These are phyloP conservation scores for Fusarium drepaniforme DNA, from an alignment of 2,329 filamentous ascomycete genomes.

Conservation along the genomic window DNA sequence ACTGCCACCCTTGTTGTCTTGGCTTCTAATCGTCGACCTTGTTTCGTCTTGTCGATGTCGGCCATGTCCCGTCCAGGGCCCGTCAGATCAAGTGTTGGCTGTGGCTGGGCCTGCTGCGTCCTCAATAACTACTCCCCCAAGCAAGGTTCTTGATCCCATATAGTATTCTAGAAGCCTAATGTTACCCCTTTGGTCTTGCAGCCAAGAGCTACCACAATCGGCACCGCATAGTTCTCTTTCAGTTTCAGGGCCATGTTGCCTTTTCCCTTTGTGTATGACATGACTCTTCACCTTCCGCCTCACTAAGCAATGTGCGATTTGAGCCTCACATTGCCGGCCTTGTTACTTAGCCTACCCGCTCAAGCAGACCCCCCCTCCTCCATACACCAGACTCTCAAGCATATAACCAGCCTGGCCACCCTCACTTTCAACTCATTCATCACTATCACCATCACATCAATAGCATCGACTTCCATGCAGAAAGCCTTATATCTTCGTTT, in stretches of 20 bases:
- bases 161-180: slow-evolving; percentile 43
- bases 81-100: slow-evolving; percentile 30
- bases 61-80: slow-evolving; percentile 26
- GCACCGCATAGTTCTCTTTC: slow-evolving; percentile 21
- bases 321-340: slow-evolving; percentile 41
- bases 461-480: slow-evolving; percentile 25
- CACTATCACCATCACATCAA: slow-evolving; percentile 15
- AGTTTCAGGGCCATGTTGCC: slow-evolving; percentile 38
- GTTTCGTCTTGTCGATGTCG: slow-evolving; percentile 13
- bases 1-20: slow-evolving; percentile 23
- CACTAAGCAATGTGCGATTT: slow-evolving; percentile 46
- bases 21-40: slow-evolving; percentile 17
- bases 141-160: slow-evolving; percentile 30
- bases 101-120: slow-evolving; percentile 19
- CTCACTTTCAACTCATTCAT: slow-evolving; percentile 3
- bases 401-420: slow-evolving; percentile 30
- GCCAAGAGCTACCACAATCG: slow-evolving; percentile 18
- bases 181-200: slow-evolving; percentile 33
- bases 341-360: slow-evolving; percentile 9
- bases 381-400: slow-evolving; percentile 1
- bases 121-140: slow-evolving; percentile 28
- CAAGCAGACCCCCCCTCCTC: slow-evolving; percentile 9
- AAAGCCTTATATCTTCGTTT: slow-evolving; percentile 21
- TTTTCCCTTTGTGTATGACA: slow-evolving; percentile 34
- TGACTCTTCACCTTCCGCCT: slow-evolving; percentile 41